Base-by-base conservation (phyloP, 1,284 basidiomycete species). In the Bjerkandera adusta region DNA sequence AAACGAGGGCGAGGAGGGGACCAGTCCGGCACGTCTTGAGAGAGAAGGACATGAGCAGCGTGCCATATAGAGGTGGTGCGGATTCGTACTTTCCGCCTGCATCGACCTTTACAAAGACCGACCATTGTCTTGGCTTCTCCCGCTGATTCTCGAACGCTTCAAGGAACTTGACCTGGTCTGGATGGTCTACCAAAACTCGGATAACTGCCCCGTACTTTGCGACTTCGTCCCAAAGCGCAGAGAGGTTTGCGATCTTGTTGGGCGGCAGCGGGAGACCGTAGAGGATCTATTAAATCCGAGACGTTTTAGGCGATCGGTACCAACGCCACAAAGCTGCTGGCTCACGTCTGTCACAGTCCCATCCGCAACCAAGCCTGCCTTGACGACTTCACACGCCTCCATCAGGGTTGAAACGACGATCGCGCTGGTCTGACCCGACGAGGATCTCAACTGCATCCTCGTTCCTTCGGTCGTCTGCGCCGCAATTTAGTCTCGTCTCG, bases 61-160 rank as follows among this genome's bases (percentile, higher is more conserved):
- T 12, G 25, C 20, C 12, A 24, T n/a, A n/a, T 4, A 42, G 34
- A 34, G 38, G 15, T n/a, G n/a, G n/a, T 12, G 37, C 21, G 26
- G 36, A 38, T 29, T 66, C 83, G 58, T 67, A 89, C 86, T 82
- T 80, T 55, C 81, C 78, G 24, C 87, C 89, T 11, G 81, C 81
- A 54, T 93, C 88, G 35, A 93, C 74, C 61, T 93, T 93, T 51
- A 93, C 73, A 60, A 92, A 93, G 1, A 77, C 77, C 15, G 80
- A 83, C 89, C 90, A 92, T 43, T 62, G 68, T 54, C 71, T 70
- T 2, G 71, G 63, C 13, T 55, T 61, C 27, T 60, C 54, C 56
- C 70, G 66, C 38, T 57, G 56, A 32, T 60, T 67, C 60, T 81
- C 79, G 57, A 75, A 84, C 27, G 69, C 68, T 48, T 86, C 81